Evolutionary conservation across 345 rosid genomes (phyloP).

Genomic region (thale cress (Arabidopsis thaliana)): DNA sequence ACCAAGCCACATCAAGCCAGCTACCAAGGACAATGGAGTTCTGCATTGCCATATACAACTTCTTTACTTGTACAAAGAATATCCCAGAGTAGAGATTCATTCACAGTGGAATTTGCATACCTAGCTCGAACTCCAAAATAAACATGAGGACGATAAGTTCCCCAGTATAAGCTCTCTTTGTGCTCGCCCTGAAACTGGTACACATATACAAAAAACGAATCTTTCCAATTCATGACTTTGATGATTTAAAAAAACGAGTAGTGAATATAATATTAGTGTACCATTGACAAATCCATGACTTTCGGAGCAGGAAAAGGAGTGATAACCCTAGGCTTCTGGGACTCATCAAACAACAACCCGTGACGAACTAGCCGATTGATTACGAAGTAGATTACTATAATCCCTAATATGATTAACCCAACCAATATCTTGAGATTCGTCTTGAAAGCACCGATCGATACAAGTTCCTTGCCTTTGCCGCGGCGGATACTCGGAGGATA

Average conservation of each 20-base stretch:
- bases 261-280: conserved; percentile 15
- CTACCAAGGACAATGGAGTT: conserved; percentile 77
- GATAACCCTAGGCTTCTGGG: conserved; percentile 65
- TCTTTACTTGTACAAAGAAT: conserved; percentile 11
- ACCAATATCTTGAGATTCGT: conserved; percentile 30
- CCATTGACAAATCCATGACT: conserved; percentile 82
- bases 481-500: conserved; percentile 18
- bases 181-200: conserved; percentile 87
- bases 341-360: conserved; percentile 39
- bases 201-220: conserved; percentile 2
- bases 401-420: conserved; percentile 36
- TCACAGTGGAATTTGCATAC: conserved; percentile 38
- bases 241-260: conserved; percentile 6
- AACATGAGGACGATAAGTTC: conserved; percentile 90
- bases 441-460: conserved; percentile 43
- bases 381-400: conserved; percentile 27
- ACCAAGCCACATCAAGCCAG: conserved; percentile 99
- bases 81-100: not conserved
- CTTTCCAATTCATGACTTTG: not conserved
- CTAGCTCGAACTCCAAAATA: conserved; percentile 95
- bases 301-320: conserved; percentile 89
- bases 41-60: conserved; percentile 51
- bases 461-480: conserved; percentile 38
- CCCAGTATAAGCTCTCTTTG: conserved; percentile 91
- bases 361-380: conserved; percentile 24